Percentiles rank a stretch among this genome's conserved stretches.
Conservation (phyloP, 192 early-diverging fungal genomes). For the Umbelopsis ramanniana region DNA sequence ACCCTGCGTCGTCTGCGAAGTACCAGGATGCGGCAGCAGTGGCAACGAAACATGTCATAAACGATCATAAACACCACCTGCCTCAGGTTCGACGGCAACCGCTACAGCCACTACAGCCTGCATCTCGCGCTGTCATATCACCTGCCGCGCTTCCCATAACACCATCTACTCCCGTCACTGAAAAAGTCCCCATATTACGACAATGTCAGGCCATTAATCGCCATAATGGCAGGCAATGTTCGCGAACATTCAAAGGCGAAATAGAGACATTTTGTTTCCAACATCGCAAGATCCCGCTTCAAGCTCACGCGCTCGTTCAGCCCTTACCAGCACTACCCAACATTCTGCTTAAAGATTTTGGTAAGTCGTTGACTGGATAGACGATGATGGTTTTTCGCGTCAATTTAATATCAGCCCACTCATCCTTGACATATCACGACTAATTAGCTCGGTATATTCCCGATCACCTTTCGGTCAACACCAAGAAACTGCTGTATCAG, state of each 20-base stretch:
- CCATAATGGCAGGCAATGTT: conserved; percentile 22
- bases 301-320: conserved; percentile 1
- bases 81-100: conserved; percentile 6
- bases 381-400: background rate
- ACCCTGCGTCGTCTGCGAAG: background rate
- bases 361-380: background rate
- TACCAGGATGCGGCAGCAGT: background rate
- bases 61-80: background rate
- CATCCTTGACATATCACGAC: background rate
- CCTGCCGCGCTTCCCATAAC: background rate
- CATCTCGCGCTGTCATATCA: background rate
- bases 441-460: conserved; percentile 6
- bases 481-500: conserved; percentile 38
- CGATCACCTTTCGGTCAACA: conserved; percentile 36
- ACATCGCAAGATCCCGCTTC: conserved; percentile 14
- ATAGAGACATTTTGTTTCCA: conserved; percentile 1
- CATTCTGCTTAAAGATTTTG: conserved; percentile 3
- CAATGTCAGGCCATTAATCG: conserved; percentile 14
- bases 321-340: background rate
- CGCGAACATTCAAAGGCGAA: conserved; percentile 3
- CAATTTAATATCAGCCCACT: background rate
- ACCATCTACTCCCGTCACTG: conserved; percentile 18
- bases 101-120: conserved; percentile 4
- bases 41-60: background rate
- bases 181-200: background rate